Evolutionary conservation across 257 asterid genomes (phyloP).

Genomic region (Nicotiana undulata): DNA sequence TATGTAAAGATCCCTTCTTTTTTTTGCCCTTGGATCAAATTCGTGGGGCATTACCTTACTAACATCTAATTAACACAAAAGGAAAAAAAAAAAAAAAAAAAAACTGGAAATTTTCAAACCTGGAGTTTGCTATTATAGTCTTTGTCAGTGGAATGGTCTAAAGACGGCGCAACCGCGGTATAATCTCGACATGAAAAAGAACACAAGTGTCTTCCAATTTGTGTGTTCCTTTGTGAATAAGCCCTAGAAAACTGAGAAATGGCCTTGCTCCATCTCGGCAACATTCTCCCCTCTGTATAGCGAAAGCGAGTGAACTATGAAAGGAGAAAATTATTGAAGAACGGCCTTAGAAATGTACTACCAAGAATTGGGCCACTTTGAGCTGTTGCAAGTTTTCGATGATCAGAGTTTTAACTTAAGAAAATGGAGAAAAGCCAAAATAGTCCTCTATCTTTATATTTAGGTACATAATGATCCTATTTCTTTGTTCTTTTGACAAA

Average conservation of each 20-base stretch:
- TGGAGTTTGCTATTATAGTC: conserved; percentile 19
- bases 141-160: conserved; percentile 25
- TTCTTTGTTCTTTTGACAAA: no score
- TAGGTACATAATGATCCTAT: no score
- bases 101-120: conserved; percentile 14
- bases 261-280: conserved; percentile 52
- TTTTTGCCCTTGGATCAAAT: no score
- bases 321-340: neutral
- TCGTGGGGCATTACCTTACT: no score
- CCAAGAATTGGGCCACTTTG: no score
- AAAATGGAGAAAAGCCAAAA: no score
- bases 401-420: neutral
- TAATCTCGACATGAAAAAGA: conserved; percentile 24
- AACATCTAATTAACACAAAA: no score
- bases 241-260: conserved; percentile 28
- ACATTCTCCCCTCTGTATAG: conserved; percentile 26
- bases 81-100: no score
- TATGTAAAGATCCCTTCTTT: no score
- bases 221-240: conserved; percentile 17
- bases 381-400: neutral
- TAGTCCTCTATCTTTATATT: no score
- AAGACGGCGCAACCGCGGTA: conserved; percentile 46
- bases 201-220: conserved; percentile 19
- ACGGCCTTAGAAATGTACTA: neutral
- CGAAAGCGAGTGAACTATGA: neutral